phyloP scores from a whole-genome alignment of 179 eudicot species.

The Monotropa hypopitys region DNA sequence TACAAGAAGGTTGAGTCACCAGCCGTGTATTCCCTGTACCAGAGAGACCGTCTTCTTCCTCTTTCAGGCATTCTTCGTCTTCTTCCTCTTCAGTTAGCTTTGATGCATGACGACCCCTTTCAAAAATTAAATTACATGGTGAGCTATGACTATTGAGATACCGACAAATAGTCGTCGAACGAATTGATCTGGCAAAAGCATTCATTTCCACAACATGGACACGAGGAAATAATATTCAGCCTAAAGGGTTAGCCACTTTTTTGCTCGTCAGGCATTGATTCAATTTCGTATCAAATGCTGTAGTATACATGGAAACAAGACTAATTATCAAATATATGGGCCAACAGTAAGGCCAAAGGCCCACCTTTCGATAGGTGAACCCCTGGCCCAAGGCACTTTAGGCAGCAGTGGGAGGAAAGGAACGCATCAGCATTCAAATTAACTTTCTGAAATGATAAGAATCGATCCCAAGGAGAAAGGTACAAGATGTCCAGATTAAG shows the following conservation, averaged over 20 bases:
- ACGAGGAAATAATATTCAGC: neutral
- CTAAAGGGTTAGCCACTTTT: neutral
- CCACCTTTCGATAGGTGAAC: neutral
- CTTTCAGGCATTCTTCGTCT: constrained; percentile 85
- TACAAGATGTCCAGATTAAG: neutral
- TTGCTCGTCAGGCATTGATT: neutral
- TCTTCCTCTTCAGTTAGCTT: constrained; percentile 94
- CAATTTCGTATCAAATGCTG: neutral
- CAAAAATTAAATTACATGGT: neutral
- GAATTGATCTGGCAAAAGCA: neutral
- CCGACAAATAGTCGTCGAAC: neutral
- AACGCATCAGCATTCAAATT: neutral
- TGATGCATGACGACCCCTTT: constrained; percentile 95
- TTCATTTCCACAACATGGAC: neutral
- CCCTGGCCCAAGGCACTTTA: neutral
- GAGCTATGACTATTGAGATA: neutral
- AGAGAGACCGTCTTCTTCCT: constrained; percentile 65
- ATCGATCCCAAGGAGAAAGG: neutral
- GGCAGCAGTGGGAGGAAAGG: neutral
- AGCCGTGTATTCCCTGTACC: constrained; percentile 74
- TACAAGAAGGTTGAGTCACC: constrained; percentile 81
- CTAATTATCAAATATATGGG: neutral
- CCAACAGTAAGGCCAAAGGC: neutral
- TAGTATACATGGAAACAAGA: neutral
- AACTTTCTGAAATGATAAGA: neutral